phyloP scores from a whole-genome alignment of 2,329 filamentous ascomycete genomes.

The Drechslerella coelobrocha region DNA sequence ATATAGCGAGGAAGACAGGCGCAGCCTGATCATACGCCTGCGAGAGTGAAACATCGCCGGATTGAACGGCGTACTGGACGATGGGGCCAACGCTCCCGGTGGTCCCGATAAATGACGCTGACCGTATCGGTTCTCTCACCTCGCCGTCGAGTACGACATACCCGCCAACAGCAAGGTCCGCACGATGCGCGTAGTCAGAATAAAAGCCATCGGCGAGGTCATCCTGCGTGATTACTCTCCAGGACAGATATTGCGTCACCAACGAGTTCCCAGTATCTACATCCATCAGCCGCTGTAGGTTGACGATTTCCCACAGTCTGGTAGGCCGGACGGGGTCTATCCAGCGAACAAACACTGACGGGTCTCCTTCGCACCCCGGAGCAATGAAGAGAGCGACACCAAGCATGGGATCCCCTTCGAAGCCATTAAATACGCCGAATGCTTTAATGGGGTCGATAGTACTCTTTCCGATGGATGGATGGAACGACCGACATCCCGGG shows the following conservation, averaged over 20 bases:
- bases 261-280: background rate
- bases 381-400: slow-evolving; percentile 11
- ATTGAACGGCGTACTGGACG: slow-evolving; percentile 13
- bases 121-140: background rate
- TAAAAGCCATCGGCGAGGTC: slow-evolving; percentile 6
- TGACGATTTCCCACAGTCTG: slow-evolving; percentile 19
- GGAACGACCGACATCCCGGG: too few species aligned
- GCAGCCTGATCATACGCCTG: background rate
- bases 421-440: slow-evolving; percentile 11
- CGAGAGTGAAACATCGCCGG: background rate
- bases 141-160: slow-evolving; percentile 23
- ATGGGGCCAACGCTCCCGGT: slow-evolving; percentile 2
- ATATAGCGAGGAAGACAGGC: slow-evolving; percentile 7
- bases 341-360: slow-evolving; percentile 20
- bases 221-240: slow-evolving; percentile 5
- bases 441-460: slow-evolving; percentile 7
- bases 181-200: slow-evolving; percentile 1
- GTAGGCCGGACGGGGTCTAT: background rate
- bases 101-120: slow-evolving; percentile 6
- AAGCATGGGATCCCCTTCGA: slow-evolving; percentile 2
- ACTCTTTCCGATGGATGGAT: too few species aligned
- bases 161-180: slow-evolving; percentile 8
- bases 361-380: slow-evolving; percentile 9
- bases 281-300: slow-evolving; percentile 13
- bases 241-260: slow-evolving; percentile 10